A percentile compares a stretch with the other conserved stretches of the same genome.
Evolutionary conservation across 768 basidiomycete species (phyloP).

Genomic region (Tylopilus sp.): DNA sequence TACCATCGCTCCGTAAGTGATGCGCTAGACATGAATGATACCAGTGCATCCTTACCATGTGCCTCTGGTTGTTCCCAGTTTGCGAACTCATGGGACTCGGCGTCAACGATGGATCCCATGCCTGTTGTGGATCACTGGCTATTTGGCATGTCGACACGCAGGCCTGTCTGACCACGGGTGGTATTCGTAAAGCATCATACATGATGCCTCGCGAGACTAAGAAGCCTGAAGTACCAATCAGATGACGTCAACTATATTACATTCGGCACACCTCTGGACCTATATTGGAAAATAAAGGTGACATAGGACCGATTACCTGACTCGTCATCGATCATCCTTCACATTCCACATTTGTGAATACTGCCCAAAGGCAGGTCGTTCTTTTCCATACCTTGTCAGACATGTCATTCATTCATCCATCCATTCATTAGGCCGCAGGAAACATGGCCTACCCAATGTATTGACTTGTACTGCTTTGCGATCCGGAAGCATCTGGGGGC

Average conservation of each 20-base stretch:
- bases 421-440: not conserved
- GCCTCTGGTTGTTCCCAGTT: not conserved
- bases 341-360: slow-evolving; percentile 53
- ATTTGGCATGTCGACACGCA: slow-evolving; percentile 35
- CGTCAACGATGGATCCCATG: not conserved
- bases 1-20: not conserved
- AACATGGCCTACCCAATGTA: slow-evolving; percentile 42
- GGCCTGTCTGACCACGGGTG: slow-evolving; percentile 1
- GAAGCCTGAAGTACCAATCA: slow-evolving; percentile 31
- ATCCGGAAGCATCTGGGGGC: slow-evolving; percentile 35
- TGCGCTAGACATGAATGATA: not conserved
- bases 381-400: slow-evolving; percentile 47
- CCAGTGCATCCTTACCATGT: slow-evolving; percentile 2
- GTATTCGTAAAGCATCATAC: no score
- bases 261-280: slow-evolving; percentile 43
- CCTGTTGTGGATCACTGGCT: slow-evolving; percentile 10
- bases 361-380: slow-evolving; percentile 38
- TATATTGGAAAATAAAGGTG: slow-evolving; percentile 66
- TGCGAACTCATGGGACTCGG: slow-evolving; percentile 2
- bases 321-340: slow-evolving; percentile 41
- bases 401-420: slow-evolving; percentile 2
- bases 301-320: slow-evolving; percentile 45
- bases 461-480: slow-evolving; percentile 38
- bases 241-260: not conserved
- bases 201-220: no score